phyloP scores from a whole-genome alignment of 306 rosid genomes.

The Albizia julibrissin region DNA sequence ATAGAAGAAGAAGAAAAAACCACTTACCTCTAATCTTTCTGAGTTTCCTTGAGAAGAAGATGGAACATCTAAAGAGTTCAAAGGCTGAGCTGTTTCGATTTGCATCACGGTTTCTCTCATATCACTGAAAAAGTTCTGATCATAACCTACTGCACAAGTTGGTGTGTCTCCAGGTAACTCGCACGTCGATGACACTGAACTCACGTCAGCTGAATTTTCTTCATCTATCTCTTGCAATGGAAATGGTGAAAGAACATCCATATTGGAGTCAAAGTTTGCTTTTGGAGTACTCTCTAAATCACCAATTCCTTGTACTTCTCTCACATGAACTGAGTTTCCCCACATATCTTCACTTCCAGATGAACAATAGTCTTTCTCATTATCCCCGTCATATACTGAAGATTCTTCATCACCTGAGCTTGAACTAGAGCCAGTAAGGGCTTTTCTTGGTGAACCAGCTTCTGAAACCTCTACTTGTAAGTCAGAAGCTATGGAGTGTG shows the following conservation, averaged over 20 bases:
- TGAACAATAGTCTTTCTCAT: constrained; percentile 43
- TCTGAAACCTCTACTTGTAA: constrained; percentile 93
- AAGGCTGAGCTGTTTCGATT: constrained; percentile 31
- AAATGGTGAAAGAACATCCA: constrained; percentile 35
- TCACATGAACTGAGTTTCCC: constrained; percentile 48
- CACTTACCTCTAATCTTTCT: constrained; percentile 49
- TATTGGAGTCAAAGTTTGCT: constrained; percentile 13
- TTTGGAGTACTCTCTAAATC: constrained; percentile 33
- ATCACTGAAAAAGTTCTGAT: constrained; percentile 32
- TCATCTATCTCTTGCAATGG: constrained; percentile 36
- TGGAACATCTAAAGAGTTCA: constrained; percentile 38
- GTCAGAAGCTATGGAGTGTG: constrained; percentile 82
- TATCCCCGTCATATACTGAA: constrained; percentile 55
- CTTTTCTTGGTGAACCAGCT: constrained; percentile 64
- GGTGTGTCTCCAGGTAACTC: constrained; percentile 40
- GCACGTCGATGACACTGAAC: constrained; percentile 41
- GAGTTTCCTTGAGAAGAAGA: constrained; percentile 21
- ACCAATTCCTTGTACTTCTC: constrained; percentile 30
- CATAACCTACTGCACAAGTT: constrained; percentile 10
- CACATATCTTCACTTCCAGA: constrained; percentile 53
- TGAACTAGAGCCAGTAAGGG: constrained; percentile 49
- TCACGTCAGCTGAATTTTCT: constrained; percentile 45
- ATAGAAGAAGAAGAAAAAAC: constrained; percentile 15
- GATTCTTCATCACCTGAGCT: constrained; percentile 58
- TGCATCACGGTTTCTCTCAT: constrained; percentile 26